Conservation (phyloP, 495 filamentous ascomycete species). For the Margaritispora aquatica region DNA sequence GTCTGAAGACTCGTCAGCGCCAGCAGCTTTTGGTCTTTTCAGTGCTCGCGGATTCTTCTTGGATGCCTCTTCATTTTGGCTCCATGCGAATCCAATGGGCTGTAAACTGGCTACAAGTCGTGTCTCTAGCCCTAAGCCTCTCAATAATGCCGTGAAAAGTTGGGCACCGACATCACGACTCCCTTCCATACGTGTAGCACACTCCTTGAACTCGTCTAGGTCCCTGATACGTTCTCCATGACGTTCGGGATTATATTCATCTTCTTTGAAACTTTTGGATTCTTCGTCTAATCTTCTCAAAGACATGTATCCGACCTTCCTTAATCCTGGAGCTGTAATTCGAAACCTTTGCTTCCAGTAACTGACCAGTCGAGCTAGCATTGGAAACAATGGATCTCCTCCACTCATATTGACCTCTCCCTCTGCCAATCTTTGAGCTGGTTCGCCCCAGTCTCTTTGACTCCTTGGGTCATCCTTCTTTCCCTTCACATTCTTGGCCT, state of each 20-base stretch:
- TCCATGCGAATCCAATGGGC: constrained; percentile 87
- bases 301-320: constrained; percentile 83
- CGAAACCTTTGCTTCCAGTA: constrained; percentile 88
- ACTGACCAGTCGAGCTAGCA: constrained; percentile 66
- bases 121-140: constrained; percentile 74
- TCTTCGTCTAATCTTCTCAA: constrained; percentile 60
- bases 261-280: constrained; percentile 56
- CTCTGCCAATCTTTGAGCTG: constrained; percentile 61
- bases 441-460: constrained; percentile 68
- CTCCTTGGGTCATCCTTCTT: constrained; percentile 36
- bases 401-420: constrained; percentile 64
- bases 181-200: constrained; percentile 67
- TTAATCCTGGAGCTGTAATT: constrained; percentile 70
- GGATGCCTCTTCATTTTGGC: constrained; percentile 66
- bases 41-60: constrained; percentile 26
- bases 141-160: constrained; percentile 83
- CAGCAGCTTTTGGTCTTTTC: constrained; percentile 18
- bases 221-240: constrained; percentile 70
- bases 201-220: constrained; percentile 58
- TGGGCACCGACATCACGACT: constrained; percentile 86
- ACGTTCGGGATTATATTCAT: constrained; percentile 48
- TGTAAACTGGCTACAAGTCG: constrained; percentile 80
- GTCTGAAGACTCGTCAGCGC: constrained; percentile 12
- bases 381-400: constrained; percentile 74
- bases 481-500: constrained; percentile 30